A percentile compares a stretch with the other conserved stretches of the same genome.
Conservation (phyloP, 805 yeast genomes). For the Starmera quercuum region DNA sequence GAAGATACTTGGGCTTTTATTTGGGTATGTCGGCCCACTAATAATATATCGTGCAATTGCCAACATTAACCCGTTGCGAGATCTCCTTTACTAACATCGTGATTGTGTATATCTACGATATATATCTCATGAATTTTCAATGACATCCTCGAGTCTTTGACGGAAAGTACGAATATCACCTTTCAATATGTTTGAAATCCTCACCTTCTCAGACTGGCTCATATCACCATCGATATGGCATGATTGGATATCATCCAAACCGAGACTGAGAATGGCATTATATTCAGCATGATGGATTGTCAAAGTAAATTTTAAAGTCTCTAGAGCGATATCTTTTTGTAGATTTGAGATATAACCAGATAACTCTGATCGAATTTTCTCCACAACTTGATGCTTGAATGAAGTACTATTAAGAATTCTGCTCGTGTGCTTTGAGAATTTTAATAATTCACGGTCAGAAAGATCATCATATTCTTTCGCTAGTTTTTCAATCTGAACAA, state of each 20-base stretch:
- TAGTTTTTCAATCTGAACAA: constrained; percentile 10
- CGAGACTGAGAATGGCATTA: constrained; percentile 8
- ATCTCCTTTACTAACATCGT: not conserved
- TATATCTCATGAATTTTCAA: constrained; percentile 3
- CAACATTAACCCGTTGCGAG: not conserved
- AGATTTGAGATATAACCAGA: constrained; percentile 6
- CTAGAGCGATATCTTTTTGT: constrained; percentile 14
- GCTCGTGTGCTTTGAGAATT: constrained; percentile 9
- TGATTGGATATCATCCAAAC: constrained; percentile 9
- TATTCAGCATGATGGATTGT: constrained; percentile 5
- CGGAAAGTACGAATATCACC: constrained; percentile 10
- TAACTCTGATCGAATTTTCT: constrained; percentile 3
- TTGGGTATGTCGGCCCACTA: constrained; percentile 49
- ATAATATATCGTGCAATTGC: constrained; percentile 31
- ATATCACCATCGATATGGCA: constrained; percentile 12
- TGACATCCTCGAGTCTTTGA: constrained; percentile 10
- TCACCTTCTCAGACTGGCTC: constrained; percentile 12
- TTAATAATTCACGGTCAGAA: constrained; percentile 6
- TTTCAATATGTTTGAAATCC: constrained; percentile 13
- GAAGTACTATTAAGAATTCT: constrained; percentile 9
- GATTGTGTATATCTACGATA: not conserved
- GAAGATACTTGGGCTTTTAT: constrained; percentile 59
- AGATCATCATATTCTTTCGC: constrained; percentile 12
- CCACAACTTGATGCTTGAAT: constrained; percentile 15
- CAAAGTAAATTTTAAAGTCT: constrained; percentile 11